Percentiles rank a stretch among this genome's conserved stretches.
These are phyloP conservation scores for Leucosporidium yakuticum DNA, from an alignment of 768 basidiomycete genomes.

Conservation along the genomic window DNA sequence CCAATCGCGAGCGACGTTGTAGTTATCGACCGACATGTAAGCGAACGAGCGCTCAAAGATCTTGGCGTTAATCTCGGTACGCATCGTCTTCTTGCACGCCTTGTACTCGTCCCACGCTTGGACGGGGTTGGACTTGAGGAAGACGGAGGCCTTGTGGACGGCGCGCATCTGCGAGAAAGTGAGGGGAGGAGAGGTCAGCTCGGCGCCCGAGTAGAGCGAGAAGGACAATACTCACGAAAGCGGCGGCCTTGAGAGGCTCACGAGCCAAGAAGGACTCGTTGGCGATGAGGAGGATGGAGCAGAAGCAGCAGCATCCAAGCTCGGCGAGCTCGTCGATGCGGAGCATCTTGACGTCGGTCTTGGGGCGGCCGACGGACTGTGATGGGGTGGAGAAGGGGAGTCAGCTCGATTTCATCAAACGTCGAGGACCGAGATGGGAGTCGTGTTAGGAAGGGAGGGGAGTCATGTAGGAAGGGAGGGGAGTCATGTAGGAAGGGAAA, in stretches of 20 bases:
- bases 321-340: slow-evolving; percentile 37
- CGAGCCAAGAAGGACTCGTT: slow-evolving; percentile 32
- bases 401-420: background rate
- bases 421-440: background rate
- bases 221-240: slow-evolving; percentile 20
- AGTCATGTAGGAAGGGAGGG: background rate
- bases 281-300: slow-evolving; percentile 24
- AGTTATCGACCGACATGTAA: slow-evolving; percentile 20
- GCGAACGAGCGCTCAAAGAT: slow-evolving; percentile 37
- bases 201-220: background rate
- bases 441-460: background rate
- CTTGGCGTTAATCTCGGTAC: slow-evolving; percentile 27
- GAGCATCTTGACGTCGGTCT: slow-evolving; percentile 35
- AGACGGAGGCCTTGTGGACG: slow-evolving; percentile 34
- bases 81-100: slow-evolving; percentile 29
- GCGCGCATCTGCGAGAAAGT: slow-evolving; percentile 26
- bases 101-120: slow-evolving; percentile 33
- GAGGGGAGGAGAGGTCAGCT: background rate
- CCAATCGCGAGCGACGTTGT: slow-evolving; percentile 34
- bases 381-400: background rate
- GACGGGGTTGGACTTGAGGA: slow-evolving; percentile 28
- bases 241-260: slow-evolving; percentile 32
- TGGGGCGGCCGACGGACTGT: slow-evolving; percentile 22
- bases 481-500: background rate
- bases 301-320: slow-evolving; percentile 38